Evolutionary conservation across 805 yeast genomes (phyloP), one percentile per base, ranked within the genome.

Genomic region (Metschnikowia colocasiae): DNA sequence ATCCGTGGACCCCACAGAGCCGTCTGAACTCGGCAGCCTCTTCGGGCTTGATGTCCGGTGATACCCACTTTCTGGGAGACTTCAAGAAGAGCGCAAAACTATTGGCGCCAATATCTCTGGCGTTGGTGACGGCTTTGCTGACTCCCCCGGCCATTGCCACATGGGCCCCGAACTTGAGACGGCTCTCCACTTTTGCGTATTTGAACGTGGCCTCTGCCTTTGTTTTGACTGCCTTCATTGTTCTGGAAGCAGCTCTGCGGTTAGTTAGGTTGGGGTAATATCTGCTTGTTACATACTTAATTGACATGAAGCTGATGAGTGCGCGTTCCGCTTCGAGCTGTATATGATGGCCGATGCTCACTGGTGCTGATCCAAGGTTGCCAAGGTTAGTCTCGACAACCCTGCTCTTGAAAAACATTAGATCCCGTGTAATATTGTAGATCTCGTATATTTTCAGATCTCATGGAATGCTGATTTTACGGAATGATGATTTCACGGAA

Each of bases 31-130:
- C 78, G 3, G 61, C 64, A 9, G 84, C 83, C 61, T 88, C 96
- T 20, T 80, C 83, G 15, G 74, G 74, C 12, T 82, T 75, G 52
- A 83, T 78, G 50, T 80, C 84, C 16, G 96, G 92, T 1, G 96
- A 83, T 1, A 78, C 85, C 98, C 98, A 94, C 61, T 85, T 80
- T 51, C 95, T 78, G 27, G 97, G 97, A 44, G 88, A 85, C 62
- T 91, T 91, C 54, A 94, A 71, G 63, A 94, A 94, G 57, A 94
- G 68, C 0, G 97, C 98, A 74, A 94, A 90, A 39, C 95, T 79
- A 59, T 88, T 88, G 46, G 87, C 87, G 3, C 76, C 83, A 22
- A 80, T 69, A 34, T 70, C 68, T 58, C 67, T 68, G 19, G 84
- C 85, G 55, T 83, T 79, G 30, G 72, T 59, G 1, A 87, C 81